Base-by-base conservation (phyloP, 148 eudicot species). In the Persicaria tinctoria region DNA sequence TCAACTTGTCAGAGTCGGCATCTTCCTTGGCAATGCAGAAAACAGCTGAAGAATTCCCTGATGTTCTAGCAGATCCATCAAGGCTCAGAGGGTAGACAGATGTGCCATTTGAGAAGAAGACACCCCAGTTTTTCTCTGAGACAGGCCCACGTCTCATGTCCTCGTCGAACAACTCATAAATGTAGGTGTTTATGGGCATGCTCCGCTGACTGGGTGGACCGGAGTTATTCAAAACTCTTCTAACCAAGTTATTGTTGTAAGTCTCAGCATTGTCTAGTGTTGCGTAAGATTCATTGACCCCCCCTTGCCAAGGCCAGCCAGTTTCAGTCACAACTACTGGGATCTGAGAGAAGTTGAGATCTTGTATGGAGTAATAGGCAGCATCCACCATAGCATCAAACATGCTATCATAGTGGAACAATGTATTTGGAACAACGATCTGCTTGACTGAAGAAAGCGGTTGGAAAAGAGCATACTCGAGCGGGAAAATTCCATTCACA, bases 371-470 rank as follows among this genome's bases (percentile, higher is more conserved):
- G 79, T 89, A 86, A 76, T 94, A 94, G 16, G 93, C 80, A 70
- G 98, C 98, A 82, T 94, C 98, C 46, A 94, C 91, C 91, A 94
- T 84, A 69, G 97, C 89, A 83, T 94, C 98, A 79, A 94, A 92
- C 97, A 94, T 91, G 82, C 96, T 94, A 72, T 84, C 78, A 76
- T 94, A 94, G 68, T 87, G 91, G 56, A 83, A 84, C 49, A 94
- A 83, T 16, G 98, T 92, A 76, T 94, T 94, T 23, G 98, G 98
- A 75, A 92, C 98, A 76, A 94, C 98, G 76, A 94, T 92, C 80
- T 94, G 96, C 80, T 94, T 87, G 45, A 88, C 90, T 5, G 91
- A 69, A 46, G 92, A 75, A 51, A 92, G 85, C 63, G 91, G 87
- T 62, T 82, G 83, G 76, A 94, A 92, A 75, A 90, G 97, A 69